Base-by-base conservation (phyloP, 805 yeast species). In the Brettanomyces naardenensis region DNA sequence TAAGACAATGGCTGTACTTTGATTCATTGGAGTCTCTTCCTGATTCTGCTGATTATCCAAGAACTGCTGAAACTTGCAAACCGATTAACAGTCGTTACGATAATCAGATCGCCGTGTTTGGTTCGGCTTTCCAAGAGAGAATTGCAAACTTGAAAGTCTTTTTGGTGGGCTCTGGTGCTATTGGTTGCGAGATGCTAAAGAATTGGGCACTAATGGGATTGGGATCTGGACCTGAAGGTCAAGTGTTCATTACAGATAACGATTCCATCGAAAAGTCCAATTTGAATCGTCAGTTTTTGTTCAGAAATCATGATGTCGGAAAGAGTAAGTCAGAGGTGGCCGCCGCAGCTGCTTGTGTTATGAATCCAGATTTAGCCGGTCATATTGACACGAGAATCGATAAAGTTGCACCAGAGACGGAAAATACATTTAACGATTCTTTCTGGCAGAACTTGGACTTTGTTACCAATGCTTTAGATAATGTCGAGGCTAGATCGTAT, bases 121-220 rank as follows among this genome's bases (percentile, higher is more conserved):
- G 98, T 42, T 56, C 73, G 35, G 75, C 75, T 31, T 86, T 75
- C 62, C 90, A 87, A 56, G 76, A 81, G 52, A 66, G 65, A 31
- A 64, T 92, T 41, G 75, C 85, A 28, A 86, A 89, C 59, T 65
- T 83, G 45, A 81, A 77, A 53, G 87, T 89, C 3, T 90, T 92
- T 61, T 68, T 92, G 47, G 98, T 92, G 29, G 98, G 98, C 32
- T 72, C 97, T 2, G 98, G 98, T 58, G 98, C 98, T 15, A 92
- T 92, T 67, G 98, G 98, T 28, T 92, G 98, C 67, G 98, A 92
- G 65, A 90, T 92, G 89, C 70, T 92, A 53, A 92, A 92, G 64
- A 89, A 87, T 56, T 92, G 97, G 97, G 96, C 98, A 4, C 73
- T 92, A 73, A 72, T 89, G 75, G 98, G 98, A 32, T 66, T 92